These are phyloP conservation scores for Cercospora janseana DNA, from an alignment of 2,329 filamentous ascomycete species.

Conservation along the genomic window DNA sequence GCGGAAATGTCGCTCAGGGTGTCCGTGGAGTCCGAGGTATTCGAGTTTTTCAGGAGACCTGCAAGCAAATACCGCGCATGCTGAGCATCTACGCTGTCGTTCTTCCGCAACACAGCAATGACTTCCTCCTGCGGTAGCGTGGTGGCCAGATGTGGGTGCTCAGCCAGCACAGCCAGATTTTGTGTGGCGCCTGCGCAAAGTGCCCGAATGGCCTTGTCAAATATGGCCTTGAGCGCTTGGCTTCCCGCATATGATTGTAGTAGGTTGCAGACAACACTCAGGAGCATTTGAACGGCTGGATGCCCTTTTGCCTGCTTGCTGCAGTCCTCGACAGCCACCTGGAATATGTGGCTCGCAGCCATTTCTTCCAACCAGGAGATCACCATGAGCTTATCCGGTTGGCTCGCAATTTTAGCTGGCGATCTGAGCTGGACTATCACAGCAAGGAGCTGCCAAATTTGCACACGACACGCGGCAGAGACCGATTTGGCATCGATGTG, in stretches of 20 bases:
- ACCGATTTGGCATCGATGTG: not conserved
- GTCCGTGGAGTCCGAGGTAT: not conserved
- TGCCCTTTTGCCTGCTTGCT: not conserved
- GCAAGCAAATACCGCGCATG: not conserved
- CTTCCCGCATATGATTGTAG: constrained; percentile 1
- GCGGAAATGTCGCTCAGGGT: not conserved
- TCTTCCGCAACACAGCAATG: not conserved
- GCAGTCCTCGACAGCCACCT: constrained; percentile 14
- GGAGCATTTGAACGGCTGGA: constrained; percentile 16
- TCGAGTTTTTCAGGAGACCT: too few species aligned
- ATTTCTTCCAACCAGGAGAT: not conserved
- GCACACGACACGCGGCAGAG: not conserved
- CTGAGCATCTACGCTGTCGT: not conserved
- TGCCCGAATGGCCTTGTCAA: constrained; percentile 10
- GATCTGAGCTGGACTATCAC: constrained; percentile 25
- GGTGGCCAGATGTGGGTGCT: not conserved
- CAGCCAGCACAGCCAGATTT: not conserved
- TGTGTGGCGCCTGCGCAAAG: not conserved
- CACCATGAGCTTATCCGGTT: not conserved
- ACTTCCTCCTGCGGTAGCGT: not conserved
- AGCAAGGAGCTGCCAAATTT: constrained; percentile 24
- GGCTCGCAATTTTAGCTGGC: constrained; percentile 19
- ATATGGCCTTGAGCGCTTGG: constrained; percentile 6
- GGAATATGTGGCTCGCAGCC: constrained; percentile 13
- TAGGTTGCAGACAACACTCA: constrained; percentile 17